Percentiles rank a stretch among this genome's conserved stretches.
Evolutionary conservation across 306 rosid genomes (phyloP).

Genomic region (Castanea crenata): DNA sequence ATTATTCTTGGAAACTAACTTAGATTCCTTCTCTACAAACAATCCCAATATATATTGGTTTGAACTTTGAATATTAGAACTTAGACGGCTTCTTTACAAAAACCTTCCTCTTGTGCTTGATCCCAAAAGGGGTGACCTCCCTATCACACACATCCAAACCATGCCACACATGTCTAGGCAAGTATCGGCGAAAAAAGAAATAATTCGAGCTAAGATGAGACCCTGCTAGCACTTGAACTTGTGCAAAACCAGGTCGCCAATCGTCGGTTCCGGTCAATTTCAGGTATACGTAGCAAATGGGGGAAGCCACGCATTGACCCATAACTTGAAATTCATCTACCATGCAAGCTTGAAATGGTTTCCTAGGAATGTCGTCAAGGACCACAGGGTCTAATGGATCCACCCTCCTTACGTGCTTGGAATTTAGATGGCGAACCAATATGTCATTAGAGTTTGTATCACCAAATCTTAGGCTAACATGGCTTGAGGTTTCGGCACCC

Average conservation of each 20-base stretch:
- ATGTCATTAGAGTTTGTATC: slow-evolving; percentile 64
- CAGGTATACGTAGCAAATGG: slow-evolving; percentile 70
- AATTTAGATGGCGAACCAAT: slow-evolving; percentile 53
- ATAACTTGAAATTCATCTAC: slow-evolving; percentile 65
- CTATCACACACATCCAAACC: slow-evolving; percentile 66
- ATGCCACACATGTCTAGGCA: slow-evolving; percentile 81
- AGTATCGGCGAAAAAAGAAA: slow-evolving; percentile 54
- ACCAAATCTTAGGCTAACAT: slow-evolving; percentile 72
- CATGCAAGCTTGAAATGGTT: slow-evolving; percentile 78
- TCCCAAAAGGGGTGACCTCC: slow-evolving; percentile 70
- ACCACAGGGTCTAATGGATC: slow-evolving; percentile 54
- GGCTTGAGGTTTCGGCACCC: slow-evolving; percentile 77
- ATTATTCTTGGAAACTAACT: too few species aligned
- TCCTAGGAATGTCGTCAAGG: slow-evolving; percentile 61
- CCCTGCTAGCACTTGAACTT: slow-evolving; percentile 42
- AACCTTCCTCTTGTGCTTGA: slow-evolving; percentile 47
- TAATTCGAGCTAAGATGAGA: slow-evolving; percentile 51
- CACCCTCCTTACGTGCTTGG: slow-evolving; percentile 54
- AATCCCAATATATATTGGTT: neutral
- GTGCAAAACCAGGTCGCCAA: slow-evolving; percentile 78
- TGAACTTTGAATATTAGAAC: neutral
- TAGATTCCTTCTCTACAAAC: too few species aligned
- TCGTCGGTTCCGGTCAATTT: slow-evolving; percentile 63
- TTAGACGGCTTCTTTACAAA: slow-evolving; percentile 14
- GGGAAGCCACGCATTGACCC: slow-evolving; percentile 58